phyloP scores from a whole-genome alignment of 2,329 filamentous ascomycete species.

The Ascochyta rabiei region DNA sequence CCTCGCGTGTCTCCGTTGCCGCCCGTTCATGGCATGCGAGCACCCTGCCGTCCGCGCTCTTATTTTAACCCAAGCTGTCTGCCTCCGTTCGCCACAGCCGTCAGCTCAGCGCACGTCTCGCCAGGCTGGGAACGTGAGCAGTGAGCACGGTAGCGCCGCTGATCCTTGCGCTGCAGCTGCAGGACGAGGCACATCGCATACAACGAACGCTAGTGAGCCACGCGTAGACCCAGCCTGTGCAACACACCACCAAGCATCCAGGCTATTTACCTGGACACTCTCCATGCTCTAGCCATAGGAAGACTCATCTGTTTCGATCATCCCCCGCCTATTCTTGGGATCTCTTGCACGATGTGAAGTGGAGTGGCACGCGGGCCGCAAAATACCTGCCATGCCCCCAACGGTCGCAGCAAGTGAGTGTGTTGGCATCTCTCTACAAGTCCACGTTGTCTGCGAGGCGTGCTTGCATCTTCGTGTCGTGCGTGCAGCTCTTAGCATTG shows the following conservation, averaged over 20 bases:
- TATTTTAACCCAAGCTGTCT: slow-evolving; percentile 6
- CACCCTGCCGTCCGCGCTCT: slow-evolving; percentile 18
- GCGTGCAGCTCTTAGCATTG: slow-evolving; percentile 17
- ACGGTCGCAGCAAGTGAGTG: slow-evolving; percentile 15
- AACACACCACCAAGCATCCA: slow-evolving; percentile 10
- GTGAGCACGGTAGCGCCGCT: slow-evolving; percentile 13
- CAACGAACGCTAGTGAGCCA: slow-evolving; percentile 26
- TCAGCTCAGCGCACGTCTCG: slow-evolving; percentile 16
- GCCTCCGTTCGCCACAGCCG: slow-evolving; percentile 15
- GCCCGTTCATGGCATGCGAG: slow-evolving; percentile 17
- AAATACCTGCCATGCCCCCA: slow-evolving; percentile 16
- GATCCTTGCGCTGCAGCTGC: slow-evolving; percentile 22
- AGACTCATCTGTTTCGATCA: slow-evolving; percentile 29
- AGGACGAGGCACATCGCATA: slow-evolving; percentile 24
- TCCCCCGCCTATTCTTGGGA: slow-evolving; percentile 40
- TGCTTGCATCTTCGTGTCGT: slow-evolving; percentile 8
- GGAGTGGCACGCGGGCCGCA: slow-evolving; percentile 24
- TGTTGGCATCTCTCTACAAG: slow-evolving; percentile 15
- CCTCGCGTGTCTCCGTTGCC: slow-evolving; percentile 9
- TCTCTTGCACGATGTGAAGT: slow-evolving; percentile 14
- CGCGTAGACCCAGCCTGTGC: slow-evolving; percentile 16
- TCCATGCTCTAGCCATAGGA: slow-evolving; percentile 18
- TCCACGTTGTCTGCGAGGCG: slow-evolving; percentile 25
- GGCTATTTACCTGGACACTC: slow-evolving; percentile 24
- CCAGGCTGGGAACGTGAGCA: slow-evolving; percentile 22